Percentiles rank a stretch among this genome's conserved stretches.
These are phyloP conservation scores for Scorias spongiosa DNA, from an alignment of 2,329 filamentous ascomycete genomes.

Conservation along the genomic window DNA sequence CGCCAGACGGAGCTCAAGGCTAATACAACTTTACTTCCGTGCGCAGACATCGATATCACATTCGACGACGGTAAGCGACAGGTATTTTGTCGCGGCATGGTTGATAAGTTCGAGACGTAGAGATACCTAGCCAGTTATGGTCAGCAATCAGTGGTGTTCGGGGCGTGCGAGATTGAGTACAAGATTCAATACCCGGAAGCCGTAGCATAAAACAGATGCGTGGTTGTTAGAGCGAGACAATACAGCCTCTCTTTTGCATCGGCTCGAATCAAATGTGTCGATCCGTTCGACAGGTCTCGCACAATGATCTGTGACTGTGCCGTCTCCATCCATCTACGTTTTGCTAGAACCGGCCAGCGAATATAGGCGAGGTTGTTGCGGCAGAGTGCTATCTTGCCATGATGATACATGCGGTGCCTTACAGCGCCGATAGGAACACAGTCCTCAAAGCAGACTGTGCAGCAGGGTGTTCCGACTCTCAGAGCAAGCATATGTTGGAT, in stretches of 20 bases:
- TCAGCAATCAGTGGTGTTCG: neutral
- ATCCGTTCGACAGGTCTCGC: neutral
- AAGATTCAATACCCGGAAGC: neutral
- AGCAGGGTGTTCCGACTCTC: conserved; percentile 6
- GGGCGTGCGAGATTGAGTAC: neutral
- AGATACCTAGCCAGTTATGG: neutral
- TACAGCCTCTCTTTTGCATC: neutral
- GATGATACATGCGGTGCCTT: neutral
- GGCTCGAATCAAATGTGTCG: neutral
- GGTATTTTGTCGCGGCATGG: neutral
- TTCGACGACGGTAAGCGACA: neutral
- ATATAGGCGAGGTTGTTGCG: neutral
- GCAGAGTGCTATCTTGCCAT: neutral
- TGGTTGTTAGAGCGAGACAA: neutral
- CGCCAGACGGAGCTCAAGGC: neutral
- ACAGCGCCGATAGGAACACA: neutral
- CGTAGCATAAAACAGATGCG: neutral
- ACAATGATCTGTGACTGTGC: neutral
- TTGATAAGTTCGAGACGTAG: neutral
- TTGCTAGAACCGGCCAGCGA: neutral
- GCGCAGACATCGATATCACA: neutral
- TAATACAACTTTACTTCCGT: neutral
- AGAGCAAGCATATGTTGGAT: conserved; percentile 7
- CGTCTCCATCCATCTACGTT: neutral
- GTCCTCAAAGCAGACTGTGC: neutral